Conservation (phyloP, 2,329 filamentous ascomycete genomes). For the Madurella fahalii region DNA sequence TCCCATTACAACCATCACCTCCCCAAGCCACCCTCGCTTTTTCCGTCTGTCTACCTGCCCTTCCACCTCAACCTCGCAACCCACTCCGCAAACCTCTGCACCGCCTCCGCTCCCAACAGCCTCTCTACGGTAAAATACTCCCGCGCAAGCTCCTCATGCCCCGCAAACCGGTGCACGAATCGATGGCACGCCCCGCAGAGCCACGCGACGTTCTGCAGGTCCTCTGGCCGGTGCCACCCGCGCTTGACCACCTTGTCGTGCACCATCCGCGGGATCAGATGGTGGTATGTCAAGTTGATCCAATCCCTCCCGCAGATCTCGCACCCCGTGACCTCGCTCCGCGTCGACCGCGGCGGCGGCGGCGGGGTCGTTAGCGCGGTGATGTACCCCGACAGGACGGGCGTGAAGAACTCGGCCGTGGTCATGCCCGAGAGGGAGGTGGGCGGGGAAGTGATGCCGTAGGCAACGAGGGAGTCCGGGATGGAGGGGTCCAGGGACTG, state of each 20-base stretch:
- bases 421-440: conserved; percentile 29
- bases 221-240: conserved; percentile 73
- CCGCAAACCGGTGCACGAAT: conserved; percentile 72
- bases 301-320: conserved; percentile 74
- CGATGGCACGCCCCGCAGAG: conserved; percentile 79
- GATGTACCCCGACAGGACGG: conserved; percentile 62
- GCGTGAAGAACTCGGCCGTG: conserved; percentile 55
- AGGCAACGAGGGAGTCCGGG: conserved; percentile 63
- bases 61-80: conserved; percentile 73
- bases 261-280: conserved; percentile 74
- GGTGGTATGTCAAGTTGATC: conserved; percentile 77
- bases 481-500: conserved; percentile 55
- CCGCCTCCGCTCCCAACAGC: conserved; percentile 66
- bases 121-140: conserved; percentile 69
- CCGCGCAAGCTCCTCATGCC: conserved; percentile 72
- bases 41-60: conserved; percentile 28
- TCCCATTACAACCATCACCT: no score
- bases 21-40: no score
- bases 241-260: conserved; percentile 73
- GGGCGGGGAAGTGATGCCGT: conserved; percentile 51
- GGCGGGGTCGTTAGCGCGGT: conserved; percentile 55
- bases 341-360: conserved; percentile 57
- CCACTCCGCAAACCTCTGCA: conserved; percentile 68
- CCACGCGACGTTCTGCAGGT: conserved; percentile 79
- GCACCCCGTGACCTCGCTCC: conserved; percentile 52